Conservation (phyloP, 1,284 basidiomycete species). For the Naganishia sp. region DNA sequence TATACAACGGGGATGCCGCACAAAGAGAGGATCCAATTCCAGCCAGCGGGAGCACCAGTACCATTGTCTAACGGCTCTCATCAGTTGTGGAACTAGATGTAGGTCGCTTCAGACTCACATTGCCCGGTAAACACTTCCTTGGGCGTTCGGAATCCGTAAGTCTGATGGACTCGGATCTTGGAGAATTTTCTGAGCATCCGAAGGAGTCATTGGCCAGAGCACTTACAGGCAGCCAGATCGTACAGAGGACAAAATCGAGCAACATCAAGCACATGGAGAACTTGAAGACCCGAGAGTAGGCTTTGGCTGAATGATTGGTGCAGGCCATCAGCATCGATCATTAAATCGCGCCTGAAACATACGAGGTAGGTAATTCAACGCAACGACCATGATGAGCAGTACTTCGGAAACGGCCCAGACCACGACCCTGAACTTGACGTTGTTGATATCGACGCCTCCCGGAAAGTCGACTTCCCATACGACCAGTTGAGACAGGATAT, state of each 20-base stretch:
- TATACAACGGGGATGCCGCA: conserved; percentile 47
- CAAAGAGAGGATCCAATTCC: conserved; percentile 85
- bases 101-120: conserved; percentile 60
- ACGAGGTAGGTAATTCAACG: conserved; percentile 79
- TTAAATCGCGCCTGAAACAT: conserved; percentile 39
- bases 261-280: conserved; percentile 70
- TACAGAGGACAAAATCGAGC: conserved; percentile 77
- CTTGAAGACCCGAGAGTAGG: conserved; percentile 73
- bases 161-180: conserved; percentile 71
- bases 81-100: conserved; percentile 19
- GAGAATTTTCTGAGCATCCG: neutral
- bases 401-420: conserved; percentile 77
- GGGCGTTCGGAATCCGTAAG: conserved; percentile 76
- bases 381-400: conserved; percentile 63
- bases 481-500: conserved; percentile 74
- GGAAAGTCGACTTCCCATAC: conserved; percentile 77
- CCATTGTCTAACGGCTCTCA: conserved; percentile 66
- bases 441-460: conserved; percentile 67
- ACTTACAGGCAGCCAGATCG: conserved; percentile 73
- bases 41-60: conserved; percentile 75
- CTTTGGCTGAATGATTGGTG: conserved; percentile 39
- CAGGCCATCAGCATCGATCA: neutral
- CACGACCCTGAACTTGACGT: conserved; percentile 77
- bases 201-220: neutral
- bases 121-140: conserved; percentile 76